Conservation (phyloP, 2,329 filamentous ascomycete genomes). For the Hypoxylon sp. region DNA sequence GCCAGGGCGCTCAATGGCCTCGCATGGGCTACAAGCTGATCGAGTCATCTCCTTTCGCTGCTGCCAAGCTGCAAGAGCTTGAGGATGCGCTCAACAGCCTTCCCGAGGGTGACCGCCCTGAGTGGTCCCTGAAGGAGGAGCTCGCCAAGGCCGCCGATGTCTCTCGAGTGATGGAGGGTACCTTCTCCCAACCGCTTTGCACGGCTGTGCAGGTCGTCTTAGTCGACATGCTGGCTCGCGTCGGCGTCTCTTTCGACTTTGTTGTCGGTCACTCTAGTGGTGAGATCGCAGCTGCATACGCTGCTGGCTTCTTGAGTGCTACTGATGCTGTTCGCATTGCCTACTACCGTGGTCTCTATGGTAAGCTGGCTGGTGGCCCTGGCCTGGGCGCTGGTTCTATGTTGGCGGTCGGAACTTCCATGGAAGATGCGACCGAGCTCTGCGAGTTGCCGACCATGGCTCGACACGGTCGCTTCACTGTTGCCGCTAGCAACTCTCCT, state of each 20-base stretch:
- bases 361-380: slow-evolving; percentile 33
- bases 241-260: slow-evolving; percentile 44
- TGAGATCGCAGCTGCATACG: slow-evolving; percentile 50
- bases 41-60: slow-evolving; percentile 26
- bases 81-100: slow-evolving; percentile 43
- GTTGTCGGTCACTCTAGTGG: slow-evolving; percentile 53
- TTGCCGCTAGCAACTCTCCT: slow-evolving; percentile 57
- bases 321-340: slow-evolving; percentile 51
- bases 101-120: slow-evolving; percentile 35
- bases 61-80: slow-evolving; percentile 37
- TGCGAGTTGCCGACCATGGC: slow-evolving; percentile 44
- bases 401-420: slow-evolving; percentile 59
- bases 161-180: slow-evolving; percentile 37
- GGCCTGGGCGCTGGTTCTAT: slow-evolving; percentile 55
- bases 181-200: slow-evolving; percentile 52
- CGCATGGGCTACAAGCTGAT: slow-evolving; percentile 48
- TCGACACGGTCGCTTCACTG: slow-evolving; percentile 45
- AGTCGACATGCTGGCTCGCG: slow-evolving; percentile 53
- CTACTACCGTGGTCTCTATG: slow-evolving; percentile 55
- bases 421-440: slow-evolving; percentile 43
- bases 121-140: slow-evolving; percentile 42
- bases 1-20: slow-evolving; percentile 55
- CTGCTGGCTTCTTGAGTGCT: slow-evolving; percentile 41
- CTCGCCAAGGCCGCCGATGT: slow-evolving; percentile 19
- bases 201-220: slow-evolving; percentile 59